Evolutionary conservation across 2,329 filamentous ascomycete species (phyloP), one percentile per base, ranked within the genome.

Genomic region (Aspergillus sp.): DNA sequence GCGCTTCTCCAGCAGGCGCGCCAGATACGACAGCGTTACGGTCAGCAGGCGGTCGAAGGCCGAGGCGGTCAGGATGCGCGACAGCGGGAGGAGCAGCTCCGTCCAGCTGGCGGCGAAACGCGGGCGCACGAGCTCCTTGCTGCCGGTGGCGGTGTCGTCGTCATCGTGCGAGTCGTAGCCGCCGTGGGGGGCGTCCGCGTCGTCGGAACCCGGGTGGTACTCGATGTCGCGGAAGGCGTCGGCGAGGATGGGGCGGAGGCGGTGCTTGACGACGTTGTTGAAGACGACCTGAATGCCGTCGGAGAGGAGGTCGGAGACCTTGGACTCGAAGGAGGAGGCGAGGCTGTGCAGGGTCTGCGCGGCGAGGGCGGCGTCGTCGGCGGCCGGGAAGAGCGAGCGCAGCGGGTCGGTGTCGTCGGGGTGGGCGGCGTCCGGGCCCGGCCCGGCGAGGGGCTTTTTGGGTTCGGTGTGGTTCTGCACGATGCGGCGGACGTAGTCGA

Each of bases 181-280:
- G 29, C 55, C 61, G 50, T 59, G 62, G 50, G 61, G 58, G 17
- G 64, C 55, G 31, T 68, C 5, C 5, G 17, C 61, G 10, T 57
- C 54, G 40, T 85, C 81, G 55, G 86, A 81, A 1, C 79, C 80
- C 3, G 90, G 77, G 7, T 84, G 81, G 73, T 99, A 99, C 72
- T 97, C 91, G 19, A 89, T 84, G 64, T 97, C 93, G 41, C 92
- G 87, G 79, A 97, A 97, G 0, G 91, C 87, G 53, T 99, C 93
- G 16, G 85, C 83, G 10, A 99, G 79, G 3, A 97, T 86, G 0
- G 91, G 90, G 0, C 92, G 86, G 13, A 99, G 80, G 10, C 92
- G 89, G 2, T 86, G 84, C 67, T 93, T 93, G 63, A 97, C 81
- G 2, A 97, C 89, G 64, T 92, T 88, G 64, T 89, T 87, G 69